Evolutionary conservation across 352 stramenopile species (phyloP).

Genomic region (Discostella stelligera): DNA sequence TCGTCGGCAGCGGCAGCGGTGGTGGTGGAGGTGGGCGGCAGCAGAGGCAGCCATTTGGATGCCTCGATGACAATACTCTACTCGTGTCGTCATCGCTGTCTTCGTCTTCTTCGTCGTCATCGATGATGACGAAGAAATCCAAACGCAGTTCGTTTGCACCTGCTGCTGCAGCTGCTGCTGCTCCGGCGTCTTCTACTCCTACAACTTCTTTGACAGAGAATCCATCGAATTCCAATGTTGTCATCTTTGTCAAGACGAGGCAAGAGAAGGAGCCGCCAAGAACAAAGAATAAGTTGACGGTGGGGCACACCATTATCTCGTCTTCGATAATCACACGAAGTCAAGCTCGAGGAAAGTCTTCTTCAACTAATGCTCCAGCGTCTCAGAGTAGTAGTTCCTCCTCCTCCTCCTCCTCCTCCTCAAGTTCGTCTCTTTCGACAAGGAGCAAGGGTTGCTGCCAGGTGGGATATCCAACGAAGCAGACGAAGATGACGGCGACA

Average conservation of each 20-base stretch:
- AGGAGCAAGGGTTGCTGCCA: constrained; percentile 1
- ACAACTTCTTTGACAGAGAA: background rate
- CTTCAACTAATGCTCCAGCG: no score
- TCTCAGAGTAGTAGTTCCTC: no score
- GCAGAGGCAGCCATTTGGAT: constrained; percentile 23
- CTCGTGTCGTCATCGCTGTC: background rate
- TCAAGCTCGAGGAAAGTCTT: no score
- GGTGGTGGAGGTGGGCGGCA: background rate
- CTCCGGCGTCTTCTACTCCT: background rate
- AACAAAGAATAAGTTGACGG: no score
- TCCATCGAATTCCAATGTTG: background rate
- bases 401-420: no score
- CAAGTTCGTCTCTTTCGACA: no score
- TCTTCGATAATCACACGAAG: no score
- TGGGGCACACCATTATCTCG: no score
- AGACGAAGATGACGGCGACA: constrained; percentile 1
- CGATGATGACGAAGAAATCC: background rate
- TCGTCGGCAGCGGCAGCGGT: background rate
- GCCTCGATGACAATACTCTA: constrained; percentile 23
- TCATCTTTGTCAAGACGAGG: no score
- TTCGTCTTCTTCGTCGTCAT: background rate
- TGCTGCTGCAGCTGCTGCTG: no score
- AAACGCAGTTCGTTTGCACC: background rate
- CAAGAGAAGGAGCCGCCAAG: no score
- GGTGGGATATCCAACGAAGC: constrained; percentile 1